Percentiles rank a stretch among this genome's conserved stretches.
These are phyloP conservation scores for Macrolepiota dolichaula DNA, from an alignment of 768 basidiomycete species.

Conservation along the genomic window DNA sequence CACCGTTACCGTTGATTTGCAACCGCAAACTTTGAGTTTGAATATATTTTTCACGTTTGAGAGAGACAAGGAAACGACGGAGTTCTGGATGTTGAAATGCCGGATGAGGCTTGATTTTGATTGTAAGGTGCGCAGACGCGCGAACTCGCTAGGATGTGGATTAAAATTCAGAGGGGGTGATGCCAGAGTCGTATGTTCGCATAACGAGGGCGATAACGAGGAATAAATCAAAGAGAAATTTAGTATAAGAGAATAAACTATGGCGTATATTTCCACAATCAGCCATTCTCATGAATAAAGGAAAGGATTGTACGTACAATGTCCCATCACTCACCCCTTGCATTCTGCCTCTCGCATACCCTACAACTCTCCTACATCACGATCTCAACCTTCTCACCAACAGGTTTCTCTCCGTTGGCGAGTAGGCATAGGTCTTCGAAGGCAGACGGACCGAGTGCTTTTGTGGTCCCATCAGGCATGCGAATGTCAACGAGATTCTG, in stretches of 20 bases:
- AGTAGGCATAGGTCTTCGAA: constrained; percentile 93
- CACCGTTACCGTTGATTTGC: constrained; percentile 50
- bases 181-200: constrained; percentile 42
- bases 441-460: constrained; percentile 67
- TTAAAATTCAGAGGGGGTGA: constrained; percentile 17
- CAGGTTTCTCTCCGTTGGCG: constrained; percentile 74
- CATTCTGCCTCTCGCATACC: constrained; percentile 38
- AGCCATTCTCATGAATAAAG: background rate
- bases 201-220: constrained; percentile 36
- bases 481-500: constrained; percentile 36
- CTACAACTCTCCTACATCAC: constrained; percentile 49
- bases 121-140: constrained; percentile 18
- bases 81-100: constrained; percentile 28
- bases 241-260: constrained; percentile 54
- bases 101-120: constrained; percentile 40
- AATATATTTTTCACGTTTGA: constrained; percentile 52
- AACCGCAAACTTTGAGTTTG: constrained; percentile 59
- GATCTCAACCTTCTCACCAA: constrained; percentile 18
- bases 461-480: constrained; percentile 68
- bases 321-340: constrained; percentile 43
- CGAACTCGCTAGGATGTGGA: background rate
- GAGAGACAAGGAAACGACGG: constrained; percentile 41
- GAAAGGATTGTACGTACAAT: constrained; percentile 37
- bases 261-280: too few species aligned
- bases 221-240: constrained; percentile 54